These are phyloP conservation scores for Miamiensis avidus DNA, from an alignment of 169 alveolate genomes.

Conservation along the genomic window DNA sequence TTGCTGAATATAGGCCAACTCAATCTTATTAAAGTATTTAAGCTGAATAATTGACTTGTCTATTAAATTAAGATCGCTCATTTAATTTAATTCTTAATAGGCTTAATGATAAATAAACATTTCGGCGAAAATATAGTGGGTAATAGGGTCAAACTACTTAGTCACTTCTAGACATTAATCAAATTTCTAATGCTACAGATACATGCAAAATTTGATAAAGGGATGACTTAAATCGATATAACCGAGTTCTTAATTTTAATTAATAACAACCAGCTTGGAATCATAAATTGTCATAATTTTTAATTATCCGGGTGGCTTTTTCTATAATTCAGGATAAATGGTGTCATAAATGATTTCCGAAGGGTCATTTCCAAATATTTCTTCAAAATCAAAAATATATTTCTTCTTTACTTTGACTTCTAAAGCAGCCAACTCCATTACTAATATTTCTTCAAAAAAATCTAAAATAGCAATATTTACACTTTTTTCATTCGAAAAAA, in stretches of 20 bases:
- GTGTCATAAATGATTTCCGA: not conserved
- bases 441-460: slow-evolving; percentile 10
- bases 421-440: not conserved
- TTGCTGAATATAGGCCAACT: not conserved
- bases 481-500: slow-evolving; percentile 12
- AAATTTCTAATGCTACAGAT: slow-evolving; percentile 10
- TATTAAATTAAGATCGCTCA: not conserved
- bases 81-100: not conserved
- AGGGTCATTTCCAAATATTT: not conserved
- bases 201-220: slow-evolving; percentile 23
- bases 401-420: not conserved
- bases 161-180: slow-evolving; percentile 4
- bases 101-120: not conserved
- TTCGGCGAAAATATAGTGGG: slow-evolving; percentile 1
- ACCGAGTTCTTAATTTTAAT: slow-evolving; percentile 18
- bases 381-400: slow-evolving; percentile 12
- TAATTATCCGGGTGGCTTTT: slow-evolving; percentile 15
- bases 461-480: slow-evolving; percentile 2
- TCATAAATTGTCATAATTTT: slow-evolving; percentile 19
- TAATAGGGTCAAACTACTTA: slow-evolving; percentile 10
- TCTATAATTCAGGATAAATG: slow-evolving; percentile 22
- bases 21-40: not conserved
- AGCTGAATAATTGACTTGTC: not conserved
- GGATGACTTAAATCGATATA: slow-evolving; percentile 1
- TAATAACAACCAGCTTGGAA: slow-evolving; percentile 6